Percentiles rank a stretch among this genome's conserved stretches.
phyloP scores from a whole-genome alignment of 495 filamentous ascomycete species.

The Aspergillus hancockii region DNA sequence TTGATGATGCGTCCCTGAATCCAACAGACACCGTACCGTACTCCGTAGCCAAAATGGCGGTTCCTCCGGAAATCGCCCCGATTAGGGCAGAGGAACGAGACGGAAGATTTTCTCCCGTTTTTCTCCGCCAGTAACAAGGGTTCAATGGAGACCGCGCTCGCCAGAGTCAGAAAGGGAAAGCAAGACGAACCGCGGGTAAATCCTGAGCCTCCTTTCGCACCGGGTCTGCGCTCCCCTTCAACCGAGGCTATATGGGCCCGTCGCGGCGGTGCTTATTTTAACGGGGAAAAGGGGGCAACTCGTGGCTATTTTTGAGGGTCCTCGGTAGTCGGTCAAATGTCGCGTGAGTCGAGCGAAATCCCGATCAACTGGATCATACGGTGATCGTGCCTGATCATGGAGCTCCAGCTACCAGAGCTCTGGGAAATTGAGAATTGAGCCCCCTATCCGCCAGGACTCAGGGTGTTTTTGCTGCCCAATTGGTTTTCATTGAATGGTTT shows the following conservation, averaged over 20 bases:
- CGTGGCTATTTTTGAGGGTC: neutral
- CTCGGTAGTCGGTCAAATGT: neutral
- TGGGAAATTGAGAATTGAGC: neutral
- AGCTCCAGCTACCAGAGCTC: conserved; percentile 2
- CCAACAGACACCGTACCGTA: neutral
- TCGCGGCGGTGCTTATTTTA: neutral
- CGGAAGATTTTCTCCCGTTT: conserved; percentile 8
- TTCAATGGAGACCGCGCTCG: neutral
- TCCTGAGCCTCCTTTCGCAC: neutral
- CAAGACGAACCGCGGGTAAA: neutral
- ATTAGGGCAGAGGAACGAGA: neutral
- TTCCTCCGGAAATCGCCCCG: conserved; percentile 7
- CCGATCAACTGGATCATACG: neutral
- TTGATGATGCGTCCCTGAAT: neutral
- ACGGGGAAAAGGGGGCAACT: neutral
- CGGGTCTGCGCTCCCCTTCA: neutral
- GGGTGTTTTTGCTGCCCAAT: neutral
- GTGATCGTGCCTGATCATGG: neutral
- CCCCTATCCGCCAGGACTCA: neutral
- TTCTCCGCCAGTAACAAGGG: conserved; percentile 4
- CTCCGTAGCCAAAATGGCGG: neutral
- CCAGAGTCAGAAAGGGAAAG: neutral
- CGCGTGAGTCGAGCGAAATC: neutral
- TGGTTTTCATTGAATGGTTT: neutral
- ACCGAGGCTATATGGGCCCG: neutral